Conservation (phyloP, 2,329 filamentous ascomycete species). For the Atkinsonella texensis region DNA sequence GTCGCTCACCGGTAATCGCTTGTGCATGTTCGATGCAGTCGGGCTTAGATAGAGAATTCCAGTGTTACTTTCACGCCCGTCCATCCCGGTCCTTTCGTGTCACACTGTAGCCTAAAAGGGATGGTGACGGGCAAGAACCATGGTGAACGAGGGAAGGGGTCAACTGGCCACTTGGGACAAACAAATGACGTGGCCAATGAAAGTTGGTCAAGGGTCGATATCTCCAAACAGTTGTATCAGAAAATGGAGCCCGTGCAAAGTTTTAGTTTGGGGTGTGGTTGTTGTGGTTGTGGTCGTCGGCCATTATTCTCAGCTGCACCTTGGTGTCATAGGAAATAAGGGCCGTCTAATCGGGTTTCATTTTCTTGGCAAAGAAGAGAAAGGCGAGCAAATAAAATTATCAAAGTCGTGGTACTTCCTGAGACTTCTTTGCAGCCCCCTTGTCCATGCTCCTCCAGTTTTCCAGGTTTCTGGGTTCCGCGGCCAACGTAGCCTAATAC, state of each 20-base stretch:
- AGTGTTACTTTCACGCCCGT: background rate
- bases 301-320: constrained; percentile 1
- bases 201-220: background rate
- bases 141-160: background rate
- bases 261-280: constrained; percentile 1
- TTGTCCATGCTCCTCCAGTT: background rate
- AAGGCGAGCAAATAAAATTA: background rate
- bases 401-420: constrained; percentile 6
- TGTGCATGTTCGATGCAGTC: constrained; percentile 9
- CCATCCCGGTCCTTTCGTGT: background rate
- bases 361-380: constrained; percentile 3
- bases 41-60: background rate
- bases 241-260: background rate
- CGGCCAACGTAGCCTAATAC: background rate
- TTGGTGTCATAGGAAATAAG: background rate
- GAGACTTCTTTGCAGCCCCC: background rate
- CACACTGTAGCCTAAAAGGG: constrained; percentile 5
- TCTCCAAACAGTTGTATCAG: background rate
- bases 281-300: background rate
- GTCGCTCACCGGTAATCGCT: constrained; percentile 15
- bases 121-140: constrained; percentile 1
- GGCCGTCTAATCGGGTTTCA: constrained; percentile 1
- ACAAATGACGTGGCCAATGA: background rate
- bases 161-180: background rate
- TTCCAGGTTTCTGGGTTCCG: constrained; percentile 1